A percentile compares a stretch with the other conserved stretches of the same genome.
These are phyloP conservation scores for Cladosporium sp. DNA, from an alignment of 2,329 filamentous ascomycete genomes.

Conservation along the genomic window DNA sequence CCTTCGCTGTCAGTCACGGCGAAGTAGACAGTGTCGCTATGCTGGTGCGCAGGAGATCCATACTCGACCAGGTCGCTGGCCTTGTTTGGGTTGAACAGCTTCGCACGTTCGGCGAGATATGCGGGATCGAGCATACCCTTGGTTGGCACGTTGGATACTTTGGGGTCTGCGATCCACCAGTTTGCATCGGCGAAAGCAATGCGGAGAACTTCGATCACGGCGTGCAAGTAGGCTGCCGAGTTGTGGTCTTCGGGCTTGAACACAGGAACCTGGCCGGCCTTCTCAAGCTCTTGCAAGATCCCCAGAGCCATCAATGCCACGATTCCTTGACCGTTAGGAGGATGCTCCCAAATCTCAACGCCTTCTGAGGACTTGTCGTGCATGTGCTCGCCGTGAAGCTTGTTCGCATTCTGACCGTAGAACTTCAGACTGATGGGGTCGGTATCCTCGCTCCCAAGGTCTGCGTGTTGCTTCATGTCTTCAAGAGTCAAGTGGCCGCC, in stretches of 20 bases:
- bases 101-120: conserved; percentile 67
- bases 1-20: conserved; percentile 72
- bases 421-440: conserved; percentile 70
- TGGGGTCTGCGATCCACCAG: conserved; percentile 87
- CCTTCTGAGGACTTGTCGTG: conserved; percentile 44
- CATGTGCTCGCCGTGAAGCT: conserved; percentile 40
- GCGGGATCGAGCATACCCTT: conserved; percentile 61
- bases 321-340: conserved; percentile 92
- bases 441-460: conserved; percentile 68
- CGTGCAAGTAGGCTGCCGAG: conserved; percentile 66
- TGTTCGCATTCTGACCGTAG: conserved; percentile 50
- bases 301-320: conserved; percentile 91
- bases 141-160: conserved; percentile 62
- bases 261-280: conserved; percentile 63
- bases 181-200: conserved; percentile 84
- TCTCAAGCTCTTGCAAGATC: conserved; percentile 80
- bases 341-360: conserved; percentile 90
- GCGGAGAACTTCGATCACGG: conserved; percentile 77
- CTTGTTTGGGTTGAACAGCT: conserved; percentile 53
- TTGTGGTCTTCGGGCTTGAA: conserved; percentile 74
- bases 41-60: conserved; percentile 77
- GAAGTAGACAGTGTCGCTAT: conserved; percentile 93
- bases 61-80: conserved; percentile 53
- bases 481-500: conserved; percentile 74
- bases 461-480: conserved; percentile 72